These are phyloP conservation scores for Chloranthus sessilifolius DNA, from an alignment of 164 flowering plant genomes.

Conservation along the genomic window DNA sequence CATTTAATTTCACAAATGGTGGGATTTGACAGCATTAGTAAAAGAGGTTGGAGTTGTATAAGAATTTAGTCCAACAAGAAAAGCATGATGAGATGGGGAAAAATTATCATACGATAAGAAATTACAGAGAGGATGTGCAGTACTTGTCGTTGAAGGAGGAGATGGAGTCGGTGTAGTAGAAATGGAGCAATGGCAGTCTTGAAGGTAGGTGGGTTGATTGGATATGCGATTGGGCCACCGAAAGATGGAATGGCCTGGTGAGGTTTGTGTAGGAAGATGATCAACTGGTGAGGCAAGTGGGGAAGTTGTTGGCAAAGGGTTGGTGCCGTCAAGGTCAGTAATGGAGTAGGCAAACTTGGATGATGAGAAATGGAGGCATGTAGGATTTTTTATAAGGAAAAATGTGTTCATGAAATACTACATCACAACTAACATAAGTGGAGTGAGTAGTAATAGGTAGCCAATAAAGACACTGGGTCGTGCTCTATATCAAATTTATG, in stretches of 20 bases:
- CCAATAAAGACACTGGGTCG: not conserved
- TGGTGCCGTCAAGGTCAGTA: too few relatives aligned
- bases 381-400: too few relatives aligned
- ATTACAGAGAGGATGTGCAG: not conserved
- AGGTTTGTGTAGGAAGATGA: too few relatives aligned
- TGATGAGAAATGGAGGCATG: too few relatives aligned
- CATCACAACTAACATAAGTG: too few relatives aligned
- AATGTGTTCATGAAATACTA: too few relatives aligned
- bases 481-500: not conserved
- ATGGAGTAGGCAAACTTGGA: too few relatives aligned
- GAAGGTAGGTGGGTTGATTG: too few relatives aligned
- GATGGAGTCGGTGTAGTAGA: not conserved
- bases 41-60: not conserved
- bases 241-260: too few relatives aligned
- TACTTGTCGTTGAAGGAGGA: not conserved
- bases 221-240: too few relatives aligned
- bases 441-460: not conserved
- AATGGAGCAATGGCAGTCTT: not conserved
- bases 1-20: not conserved
- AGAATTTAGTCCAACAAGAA: not conserved
- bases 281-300: too few relatives aligned
- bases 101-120: not conserved
- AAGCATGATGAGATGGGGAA: not conserved
- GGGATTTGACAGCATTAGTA: not conserved
- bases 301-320: too few relatives aligned